Conservation (phyloP, 1,284 basidiomycete genomes). For the Apiotrichum porosum region DNA sequence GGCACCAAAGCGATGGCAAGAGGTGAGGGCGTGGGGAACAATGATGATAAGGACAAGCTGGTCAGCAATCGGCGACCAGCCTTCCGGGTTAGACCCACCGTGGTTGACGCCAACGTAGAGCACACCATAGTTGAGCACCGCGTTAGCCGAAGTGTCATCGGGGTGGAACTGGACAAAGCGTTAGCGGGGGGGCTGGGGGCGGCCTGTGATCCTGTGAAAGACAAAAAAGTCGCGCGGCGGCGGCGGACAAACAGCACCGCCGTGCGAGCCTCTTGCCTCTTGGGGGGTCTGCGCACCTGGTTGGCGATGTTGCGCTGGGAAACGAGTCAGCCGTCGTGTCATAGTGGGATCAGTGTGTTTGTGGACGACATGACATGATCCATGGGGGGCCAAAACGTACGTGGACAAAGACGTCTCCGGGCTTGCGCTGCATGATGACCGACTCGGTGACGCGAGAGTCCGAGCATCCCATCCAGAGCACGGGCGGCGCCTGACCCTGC, state of each 20-base stretch:
- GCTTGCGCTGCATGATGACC: constrained; percentile 46
- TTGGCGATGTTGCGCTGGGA: constrained; percentile 59
- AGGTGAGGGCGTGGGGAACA: not conserved
- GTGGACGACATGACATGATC: no score
- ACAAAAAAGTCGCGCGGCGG: no score
- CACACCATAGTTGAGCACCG: constrained; percentile 77
- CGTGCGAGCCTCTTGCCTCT: not conserved
- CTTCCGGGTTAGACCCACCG: constrained; percentile 51
- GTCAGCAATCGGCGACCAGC: not conserved
- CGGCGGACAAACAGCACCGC: no score
- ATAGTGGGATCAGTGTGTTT: no score
- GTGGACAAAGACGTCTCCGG: constrained; percentile 66
- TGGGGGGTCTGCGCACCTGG: constrained; percentile 40
- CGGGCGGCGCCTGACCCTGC: constrained; percentile 41
- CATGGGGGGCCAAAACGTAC: constrained; percentile 21
- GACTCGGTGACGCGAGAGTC: constrained; percentile 48
- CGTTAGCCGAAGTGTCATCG: constrained; percentile 53
- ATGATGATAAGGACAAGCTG: not conserved
- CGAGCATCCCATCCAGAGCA: constrained; percentile 49
- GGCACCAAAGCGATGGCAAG: not conserved
- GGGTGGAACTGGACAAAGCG: constrained; percentile 9
- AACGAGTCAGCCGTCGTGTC: not conserved
- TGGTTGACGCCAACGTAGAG: constrained; percentile 74
- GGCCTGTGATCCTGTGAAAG: constrained; percentile 1
- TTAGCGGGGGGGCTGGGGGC: not conserved